phyloP scores from a whole-genome alignment of 1,284 basidiomycete species.

The Ustilago xerochloae region DNA sequence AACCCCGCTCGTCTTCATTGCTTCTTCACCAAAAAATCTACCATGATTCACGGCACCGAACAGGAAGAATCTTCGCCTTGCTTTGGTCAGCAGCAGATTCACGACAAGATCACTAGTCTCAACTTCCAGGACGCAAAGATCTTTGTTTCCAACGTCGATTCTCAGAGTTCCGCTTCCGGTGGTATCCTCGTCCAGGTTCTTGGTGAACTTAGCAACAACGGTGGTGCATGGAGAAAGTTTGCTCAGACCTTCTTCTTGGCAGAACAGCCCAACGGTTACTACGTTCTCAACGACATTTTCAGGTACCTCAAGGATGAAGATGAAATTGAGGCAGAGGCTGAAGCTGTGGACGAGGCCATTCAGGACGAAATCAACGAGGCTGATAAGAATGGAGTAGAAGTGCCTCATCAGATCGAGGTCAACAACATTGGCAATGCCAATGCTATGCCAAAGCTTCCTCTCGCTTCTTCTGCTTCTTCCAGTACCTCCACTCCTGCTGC shows the following conservation, averaged over 20 bases:
- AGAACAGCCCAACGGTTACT: slow-evolving; percentile 98
- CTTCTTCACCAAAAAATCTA: slow-evolving; percentile 98
- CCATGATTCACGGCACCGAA: slow-evolving; percentile 85
- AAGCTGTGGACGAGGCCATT: slow-evolving; percentile 44
- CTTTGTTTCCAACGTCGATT: slow-evolving; percentile 77
- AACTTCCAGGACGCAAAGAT: slow-evolving; percentile 97
- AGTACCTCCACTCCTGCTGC: slow-evolving; percentile 4
- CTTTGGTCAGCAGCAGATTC: slow-evolving; percentile 97
- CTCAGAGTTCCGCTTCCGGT: slow-evolving; percentile 83
- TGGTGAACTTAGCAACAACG: slow-evolving; percentile 91
- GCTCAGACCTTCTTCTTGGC: slow-evolving; percentile 99
- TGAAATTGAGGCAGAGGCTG: slow-evolving; percentile 72
- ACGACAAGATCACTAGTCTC: slow-evolving; percentile 92
- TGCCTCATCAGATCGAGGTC: slow-evolving; percentile 46
- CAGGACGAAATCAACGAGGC: slow-evolving; percentile 48
- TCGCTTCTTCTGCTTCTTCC: slow-evolving; percentile 24
- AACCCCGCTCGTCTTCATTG: slow-evolving; percentile 94
- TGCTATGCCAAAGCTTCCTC: slow-evolving; percentile 50
- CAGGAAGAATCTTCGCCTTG: slow-evolving; percentile 79
- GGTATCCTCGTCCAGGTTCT: slow-evolving; percentile 99
- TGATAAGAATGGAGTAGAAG: slow-evolving; percentile 41
- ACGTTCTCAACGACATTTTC: slow-evolving; percentile 99
- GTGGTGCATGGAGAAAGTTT: slow-evolving; percentile 92
- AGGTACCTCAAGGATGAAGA: slow-evolving; percentile 96
- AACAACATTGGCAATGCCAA: slow-evolving; percentile 54